Conservation (phyloP, 768 basidiomycete species). For the Collybia sordida region DNA sequence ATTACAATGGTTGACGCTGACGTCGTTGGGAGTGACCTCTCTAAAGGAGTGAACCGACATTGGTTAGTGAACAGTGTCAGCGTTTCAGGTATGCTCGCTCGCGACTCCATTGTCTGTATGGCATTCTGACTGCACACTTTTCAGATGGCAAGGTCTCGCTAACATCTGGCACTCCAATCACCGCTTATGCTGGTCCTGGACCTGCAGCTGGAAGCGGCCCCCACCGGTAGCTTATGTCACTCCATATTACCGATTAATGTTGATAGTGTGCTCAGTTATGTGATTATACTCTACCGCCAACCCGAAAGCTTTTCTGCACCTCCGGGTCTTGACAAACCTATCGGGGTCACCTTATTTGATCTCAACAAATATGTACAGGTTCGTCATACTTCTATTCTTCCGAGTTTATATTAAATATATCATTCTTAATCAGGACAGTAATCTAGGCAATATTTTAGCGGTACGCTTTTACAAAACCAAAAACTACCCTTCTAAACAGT, state of each 20-base stretch:
- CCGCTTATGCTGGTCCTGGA: conserved; percentile 69
- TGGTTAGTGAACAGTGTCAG: conserved; percentile 76
- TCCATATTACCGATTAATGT: neutral
- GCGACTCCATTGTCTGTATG: neutral
- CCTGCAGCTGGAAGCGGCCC: conserved; percentile 70
- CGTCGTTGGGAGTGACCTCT: conserved; percentile 57
- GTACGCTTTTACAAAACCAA: conserved; percentile 28
- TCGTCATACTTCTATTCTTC: conserved; percentile 11
- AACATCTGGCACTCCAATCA: conserved; percentile 48
- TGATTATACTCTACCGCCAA: conserved; percentile 64
- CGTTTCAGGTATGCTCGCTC: conserved; percentile 34
- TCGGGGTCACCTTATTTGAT: conserved; percentile 55
- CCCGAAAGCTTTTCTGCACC: conserved; percentile 64
- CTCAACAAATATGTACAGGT: conserved; percentile 59
- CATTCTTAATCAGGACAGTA: conserved; percentile 37
- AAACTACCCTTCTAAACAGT: too few relatives aligned
- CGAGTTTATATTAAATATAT: neutral
- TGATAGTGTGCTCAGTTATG: conserved; percentile 50
- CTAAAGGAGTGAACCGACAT: conserved; percentile 67
- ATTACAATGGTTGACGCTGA: conserved; percentile 78
- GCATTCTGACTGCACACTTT: neutral
- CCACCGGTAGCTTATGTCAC: conserved; percentile 55
- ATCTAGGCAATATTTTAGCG: conserved; percentile 60
- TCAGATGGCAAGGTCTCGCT: conserved; percentile 40
- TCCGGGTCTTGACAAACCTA: conserved; percentile 46